Base-by-base conservation (phyloP, 192 early-diverging fungal genomes). In the Polychytrium aggregatum region DNA sequence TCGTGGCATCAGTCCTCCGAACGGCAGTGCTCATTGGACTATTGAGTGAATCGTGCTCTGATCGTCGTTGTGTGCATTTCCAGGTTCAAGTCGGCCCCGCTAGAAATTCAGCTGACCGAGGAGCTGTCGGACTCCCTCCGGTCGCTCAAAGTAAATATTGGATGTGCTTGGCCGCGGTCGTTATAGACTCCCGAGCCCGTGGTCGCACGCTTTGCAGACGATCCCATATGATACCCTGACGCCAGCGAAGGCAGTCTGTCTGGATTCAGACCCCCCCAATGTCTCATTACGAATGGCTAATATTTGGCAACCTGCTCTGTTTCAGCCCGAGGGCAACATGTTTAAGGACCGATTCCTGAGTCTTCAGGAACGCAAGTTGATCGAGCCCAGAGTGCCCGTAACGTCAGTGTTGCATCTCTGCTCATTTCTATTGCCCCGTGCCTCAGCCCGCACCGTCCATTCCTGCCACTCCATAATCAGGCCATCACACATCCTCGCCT, bases 241-340 rank as follows among this genome's bases (percentile, higher is more conserved):
- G n/a, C n/a, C n/a, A n/a, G n/a, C n/a, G n/a, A n/a, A n/a, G n/a
- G n/a, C n/a, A n/a, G n/a, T n/a, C n/a, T n/a, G n/a, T n/a, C n/a
- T n/a, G n/a, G n/a, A n/a, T n/a, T n/a, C n/a, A n/a, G n/a, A n/a
- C n/a, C n/a, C n/a, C n/a, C n/a, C n/a, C n/a, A n/a, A n/a, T 13
- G 25, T 16, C 7, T 39, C 8, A 7, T 16, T 35, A 11, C 24
- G 14, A 37, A 50, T n/a, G n/a, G 35, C 48, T 11, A 50, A 38
- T 28, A 46, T 18, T 18, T 38, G 30, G 26, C 20, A n/a, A n/a
- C n/a, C n/a, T 51, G 11, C 20, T 14, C 46, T n/a, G n/a, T n/a
- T n/a, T n/a, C n/a, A 69, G 48, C 74, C 74, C 2, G 74, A 76
- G 55, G 74, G 70, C 17, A 76, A 70, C 49, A 31, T 72, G 37